Evolutionary conservation across 208 protist species (phyloP).

Genomic region (Tetramitus jugosus): DNA sequence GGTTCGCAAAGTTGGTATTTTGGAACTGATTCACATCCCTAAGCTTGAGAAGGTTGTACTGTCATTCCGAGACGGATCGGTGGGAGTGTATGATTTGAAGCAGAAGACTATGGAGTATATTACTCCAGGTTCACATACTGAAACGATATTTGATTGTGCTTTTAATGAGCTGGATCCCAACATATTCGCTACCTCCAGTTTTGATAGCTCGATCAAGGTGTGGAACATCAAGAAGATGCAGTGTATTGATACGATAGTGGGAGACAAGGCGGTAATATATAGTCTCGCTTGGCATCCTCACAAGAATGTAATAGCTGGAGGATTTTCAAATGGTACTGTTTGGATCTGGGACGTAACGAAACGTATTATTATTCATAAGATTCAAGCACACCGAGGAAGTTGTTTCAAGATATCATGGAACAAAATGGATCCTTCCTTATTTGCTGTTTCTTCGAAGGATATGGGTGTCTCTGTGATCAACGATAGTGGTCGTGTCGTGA

Average conservation of each 20-base stretch:
- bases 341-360: constrained; percentile 66
- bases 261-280: constrained; percentile 34
- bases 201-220: constrained; percentile 62
- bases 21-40: constrained; percentile 40
- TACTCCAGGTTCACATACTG: constrained; percentile 59
- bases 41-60: constrained; percentile 41
- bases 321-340: constrained; percentile 25
- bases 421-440: constrained; percentile 53
- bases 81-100: constrained; percentile 64
- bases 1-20: background rate
- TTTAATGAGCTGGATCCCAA: constrained; percentile 64
- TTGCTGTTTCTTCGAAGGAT: constrained; percentile 42
- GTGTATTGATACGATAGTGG: constrained; percentile 24
- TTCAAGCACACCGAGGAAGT: constrained; percentile 52
- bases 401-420: constrained; percentile 52
- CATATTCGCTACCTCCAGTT: constrained; percentile 57
- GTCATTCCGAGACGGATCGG: constrained; percentile 53
- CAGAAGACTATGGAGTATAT: constrained; percentile 33
- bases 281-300: constrained; percentile 31
- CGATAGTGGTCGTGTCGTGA: constrained; percentile 60
- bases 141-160: constrained; percentile 60
- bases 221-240: constrained; percentile 38
- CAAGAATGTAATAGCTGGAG: constrained; percentile 8
- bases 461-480: constrained; percentile 48
- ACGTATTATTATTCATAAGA: constrained; percentile 41